These are phyloP conservation scores for Cinchona pubescens DNA, from an alignment of 257 asterid genomes.

Conservation along the genomic window DNA sequence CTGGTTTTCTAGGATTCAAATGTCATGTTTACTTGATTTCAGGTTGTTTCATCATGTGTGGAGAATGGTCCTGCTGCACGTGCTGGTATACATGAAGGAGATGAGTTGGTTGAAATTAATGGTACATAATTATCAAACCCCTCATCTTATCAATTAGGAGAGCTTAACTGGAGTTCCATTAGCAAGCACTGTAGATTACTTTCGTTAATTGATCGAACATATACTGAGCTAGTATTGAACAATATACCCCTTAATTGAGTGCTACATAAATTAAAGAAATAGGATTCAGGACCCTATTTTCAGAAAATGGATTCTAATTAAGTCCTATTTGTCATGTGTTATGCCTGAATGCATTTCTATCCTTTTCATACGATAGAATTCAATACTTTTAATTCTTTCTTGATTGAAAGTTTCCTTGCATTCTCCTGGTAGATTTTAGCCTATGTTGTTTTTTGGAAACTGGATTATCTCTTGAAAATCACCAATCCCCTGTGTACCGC, in stretches of 20 bases:
- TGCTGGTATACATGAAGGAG: conserved; percentile 94
- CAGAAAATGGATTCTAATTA: too few relatives aligned
- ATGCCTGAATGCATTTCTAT: too few relatives aligned
- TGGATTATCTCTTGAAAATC: neutral
- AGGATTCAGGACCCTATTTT: too few relatives aligned
- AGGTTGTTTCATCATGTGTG: conserved; percentile 90
- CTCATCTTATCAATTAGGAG: neutral
- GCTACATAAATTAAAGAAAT: neutral
- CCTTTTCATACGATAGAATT: too few relatives aligned
- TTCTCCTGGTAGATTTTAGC: too few relatives aligned
- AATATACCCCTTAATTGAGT: neutral
- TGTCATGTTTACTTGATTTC: conserved; percentile 14
- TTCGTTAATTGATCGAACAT: neutral
- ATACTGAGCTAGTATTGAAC: neutral
- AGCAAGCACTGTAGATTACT: neutral
- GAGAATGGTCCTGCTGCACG: conserved; percentile 95
- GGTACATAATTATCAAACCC: conserved; percentile 42
- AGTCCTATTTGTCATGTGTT: too few relatives aligned
- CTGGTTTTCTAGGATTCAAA: neutral
- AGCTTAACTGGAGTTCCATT: neutral
- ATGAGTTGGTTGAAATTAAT: conserved; percentile 78
- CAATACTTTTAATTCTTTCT: too few relatives aligned
- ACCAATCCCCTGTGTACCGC: neutral
- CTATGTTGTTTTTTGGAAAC: neutral
- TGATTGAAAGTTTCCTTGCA: too few relatives aligned